These are phyloP conservation scores for Phellopilus nigrolimitatus DNA, from an alignment of 1,284 basidiomycete genomes.

Conservation along the genomic window DNA sequence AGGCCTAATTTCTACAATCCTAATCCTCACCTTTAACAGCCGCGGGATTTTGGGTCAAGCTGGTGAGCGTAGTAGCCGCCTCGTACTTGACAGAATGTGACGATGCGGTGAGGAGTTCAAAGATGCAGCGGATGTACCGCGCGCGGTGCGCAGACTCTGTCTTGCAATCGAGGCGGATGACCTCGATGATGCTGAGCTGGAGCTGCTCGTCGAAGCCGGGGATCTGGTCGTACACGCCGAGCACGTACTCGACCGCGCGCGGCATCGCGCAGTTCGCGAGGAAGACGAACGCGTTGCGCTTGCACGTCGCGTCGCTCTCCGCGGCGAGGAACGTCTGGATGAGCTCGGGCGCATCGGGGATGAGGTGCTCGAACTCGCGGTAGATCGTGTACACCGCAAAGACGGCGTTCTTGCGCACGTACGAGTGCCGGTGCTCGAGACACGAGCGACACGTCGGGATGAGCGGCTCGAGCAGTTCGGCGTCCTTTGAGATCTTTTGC, in stretches of 20 bases:
- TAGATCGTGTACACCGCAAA: slow-evolving; percentile 96
- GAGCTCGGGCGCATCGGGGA: slow-evolving; percentile 95
- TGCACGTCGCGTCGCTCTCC: slow-evolving; percentile 95
- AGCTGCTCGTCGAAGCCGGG: slow-evolving; percentile 86
- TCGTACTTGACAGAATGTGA: slow-evolving; percentile 98
- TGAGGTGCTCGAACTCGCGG: slow-evolving; percentile 89
- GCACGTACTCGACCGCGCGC: slow-evolving; percentile 89
- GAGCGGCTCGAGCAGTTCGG: slow-evolving; percentile 93
- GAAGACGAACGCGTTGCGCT: slow-evolving; percentile 96
- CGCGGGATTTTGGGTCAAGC: slow-evolving; percentile 92
- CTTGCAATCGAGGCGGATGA: slow-evolving; percentile 90
- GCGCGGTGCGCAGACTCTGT: slow-evolving; percentile 75
- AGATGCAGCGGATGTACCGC: slow-evolving; percentile 91
- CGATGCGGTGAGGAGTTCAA: slow-evolving; percentile 87
- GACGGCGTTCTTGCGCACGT: slow-evolving; percentile 98
- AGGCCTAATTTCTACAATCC: slow-evolving; percentile 26
- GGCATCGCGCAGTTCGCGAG: slow-evolving; percentile 86
- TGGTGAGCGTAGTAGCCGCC: slow-evolving; percentile 92
- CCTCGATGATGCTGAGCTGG: slow-evolving; percentile 95
- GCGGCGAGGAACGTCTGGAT: slow-evolving; percentile 97
- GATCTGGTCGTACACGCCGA: slow-evolving; percentile 83
- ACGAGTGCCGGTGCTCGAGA: slow-evolving; percentile 97
- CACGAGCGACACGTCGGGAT: slow-evolving; percentile 91
- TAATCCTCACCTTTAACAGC: slow-evolving; percentile 79
- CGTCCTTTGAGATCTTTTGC: slow-evolving; percentile 91